phyloP scores from a whole-genome alignment of 139 green algal species.

The Chlorella sp. region DNA sequence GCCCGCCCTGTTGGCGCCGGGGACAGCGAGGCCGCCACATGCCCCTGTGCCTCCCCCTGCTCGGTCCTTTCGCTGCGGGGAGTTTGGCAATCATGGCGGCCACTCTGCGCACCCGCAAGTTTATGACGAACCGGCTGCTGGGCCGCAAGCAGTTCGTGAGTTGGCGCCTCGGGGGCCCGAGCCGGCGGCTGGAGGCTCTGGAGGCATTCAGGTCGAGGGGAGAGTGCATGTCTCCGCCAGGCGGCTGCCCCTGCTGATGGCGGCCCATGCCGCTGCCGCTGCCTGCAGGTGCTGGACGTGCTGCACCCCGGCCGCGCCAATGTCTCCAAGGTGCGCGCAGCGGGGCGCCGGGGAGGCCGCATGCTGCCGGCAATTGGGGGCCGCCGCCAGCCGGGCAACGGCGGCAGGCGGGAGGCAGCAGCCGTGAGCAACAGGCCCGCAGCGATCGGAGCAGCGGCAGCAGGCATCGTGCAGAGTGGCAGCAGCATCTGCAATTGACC shows the following conservation, averaged over 20 bases:
- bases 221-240: not conserved
- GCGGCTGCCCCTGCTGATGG: not conserved
- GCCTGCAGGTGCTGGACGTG: conserved; percentile 93
- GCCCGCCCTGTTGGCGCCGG: too few relatives aligned
- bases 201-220: not conserved
- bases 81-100: conserved; percentile 19
- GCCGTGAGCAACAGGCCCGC: not conserved
- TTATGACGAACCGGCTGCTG: conserved; percentile 95
- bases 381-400: not conserved
- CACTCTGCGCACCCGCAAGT: conserved; percentile 33
- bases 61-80: not conserved
- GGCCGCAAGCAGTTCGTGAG: conserved; percentile 93
- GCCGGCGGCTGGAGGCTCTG: not conserved
- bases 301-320: conserved; percentile 96
- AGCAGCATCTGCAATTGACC: not conserved
- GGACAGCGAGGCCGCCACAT: not conserved
- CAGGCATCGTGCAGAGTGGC: not conserved
- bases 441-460: not conserved
- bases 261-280: not conserved
- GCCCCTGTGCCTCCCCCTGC: not conserved
- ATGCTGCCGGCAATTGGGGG: not conserved
- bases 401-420: not conserved
- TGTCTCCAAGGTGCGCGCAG: conserved; percentile 90
- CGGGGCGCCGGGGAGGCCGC: not conserved
- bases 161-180: not conserved